Conservation (phyloP, 768 basidiomycete genomes). For the Agaricus subrufescens region DNA sequence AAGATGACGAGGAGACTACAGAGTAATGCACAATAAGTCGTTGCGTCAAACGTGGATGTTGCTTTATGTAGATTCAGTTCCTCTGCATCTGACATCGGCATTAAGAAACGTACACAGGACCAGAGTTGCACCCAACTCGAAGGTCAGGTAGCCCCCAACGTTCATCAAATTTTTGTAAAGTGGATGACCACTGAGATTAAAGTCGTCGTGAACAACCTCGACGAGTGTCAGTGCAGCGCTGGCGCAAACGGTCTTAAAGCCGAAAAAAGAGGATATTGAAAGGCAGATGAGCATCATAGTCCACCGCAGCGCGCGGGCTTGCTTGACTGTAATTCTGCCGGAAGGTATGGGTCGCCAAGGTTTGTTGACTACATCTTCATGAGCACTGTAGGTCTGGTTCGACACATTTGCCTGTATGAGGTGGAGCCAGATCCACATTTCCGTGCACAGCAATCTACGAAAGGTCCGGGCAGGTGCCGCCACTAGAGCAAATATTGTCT, state of each 20-base stretch:
- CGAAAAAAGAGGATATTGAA: constrained; percentile 16
- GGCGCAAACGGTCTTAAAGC: constrained; percentile 10
- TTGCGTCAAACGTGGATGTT: constrained; percentile 5
- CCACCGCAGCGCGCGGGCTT: constrained; percentile 26
- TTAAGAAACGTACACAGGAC: constrained; percentile 9
- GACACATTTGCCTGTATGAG: constrained; percentile 7
- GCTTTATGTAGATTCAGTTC: not conserved
- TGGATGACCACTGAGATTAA: constrained; percentile 18
- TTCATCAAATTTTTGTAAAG: constrained; percentile 26
- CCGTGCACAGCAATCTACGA: constrained; percentile 28
- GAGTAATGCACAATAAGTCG: constrained; percentile 11
- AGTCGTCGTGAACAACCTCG: constrained; percentile 25
- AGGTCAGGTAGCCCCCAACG: constrained; percentile 24
- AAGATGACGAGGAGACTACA: constrained; percentile 25
- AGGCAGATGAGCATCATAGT: constrained; percentile 22
- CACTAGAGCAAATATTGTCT: constrained; percentile 13
- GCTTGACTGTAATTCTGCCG: constrained; percentile 19
- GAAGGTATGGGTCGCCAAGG: constrained; percentile 32
- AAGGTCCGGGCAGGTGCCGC: constrained; percentile 25
- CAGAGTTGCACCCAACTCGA: constrained; percentile 28
- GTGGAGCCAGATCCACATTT: constrained; percentile 9
- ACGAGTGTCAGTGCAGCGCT: constrained; percentile 19
- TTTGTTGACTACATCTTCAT: constrained; percentile 10
- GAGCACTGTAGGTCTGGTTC: constrained; percentile 4
- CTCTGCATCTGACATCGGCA: too few relatives aligned